Evolutionary conservation across 164 flowering plant species (phyloP).

Genomic region (Tinospora cordifolia): DNA sequence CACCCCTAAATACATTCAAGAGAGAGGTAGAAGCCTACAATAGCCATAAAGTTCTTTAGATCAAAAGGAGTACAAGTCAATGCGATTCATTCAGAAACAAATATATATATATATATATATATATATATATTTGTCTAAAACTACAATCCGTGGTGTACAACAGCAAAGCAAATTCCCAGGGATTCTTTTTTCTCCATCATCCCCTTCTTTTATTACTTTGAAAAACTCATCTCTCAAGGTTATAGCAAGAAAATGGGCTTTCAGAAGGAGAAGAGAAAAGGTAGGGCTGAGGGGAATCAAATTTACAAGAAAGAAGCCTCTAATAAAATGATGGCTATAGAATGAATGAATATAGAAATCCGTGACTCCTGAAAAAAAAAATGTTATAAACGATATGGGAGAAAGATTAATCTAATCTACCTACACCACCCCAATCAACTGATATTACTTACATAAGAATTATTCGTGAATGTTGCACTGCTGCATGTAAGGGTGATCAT

Average conservation of each 20-base stretch:
- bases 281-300: not conserved
- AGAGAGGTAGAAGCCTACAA: too few species aligned
- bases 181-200: not conserved
- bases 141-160: not conserved
- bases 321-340: not conserved
- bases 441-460: conserved; percentile 9
- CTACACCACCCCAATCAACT: conserved; percentile 4
- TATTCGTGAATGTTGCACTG: conserved; percentile 76
- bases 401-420: not conserved
- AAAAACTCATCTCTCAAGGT: conserved; percentile 23
- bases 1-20: too few species aligned
- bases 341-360: not conserved
- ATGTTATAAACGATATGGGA: not conserved
- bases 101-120: too few species aligned
- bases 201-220: conserved; percentile 10
- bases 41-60: too few species aligned
- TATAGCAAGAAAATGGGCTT: conserved; percentile 14
- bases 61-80: not conserved
- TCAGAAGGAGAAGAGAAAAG: not conserved
- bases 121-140: not conserved
- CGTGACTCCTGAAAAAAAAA: not conserved
- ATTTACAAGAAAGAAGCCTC: not conserved
- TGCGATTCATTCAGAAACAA: not conserved
- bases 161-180: not conserved
- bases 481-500: conserved; percentile 60